Evolutionary conservation across 768 basidiomycete species (phyloP), one percentile per base, ranked within the genome.

Genomic region (Mycena venus): DNA sequence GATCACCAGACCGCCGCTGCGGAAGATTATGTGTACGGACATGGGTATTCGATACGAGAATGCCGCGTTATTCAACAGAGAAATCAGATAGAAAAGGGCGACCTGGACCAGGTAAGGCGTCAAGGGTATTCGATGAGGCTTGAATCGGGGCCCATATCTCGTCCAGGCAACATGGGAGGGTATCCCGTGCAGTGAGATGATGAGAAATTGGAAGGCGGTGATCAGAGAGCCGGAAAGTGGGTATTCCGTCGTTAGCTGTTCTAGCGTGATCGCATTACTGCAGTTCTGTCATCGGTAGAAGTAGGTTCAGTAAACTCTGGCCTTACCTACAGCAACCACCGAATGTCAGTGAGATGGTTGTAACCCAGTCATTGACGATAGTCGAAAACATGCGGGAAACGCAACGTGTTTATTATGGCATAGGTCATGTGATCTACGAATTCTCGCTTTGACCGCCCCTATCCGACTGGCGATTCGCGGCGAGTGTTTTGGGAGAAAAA

Each of bases 11-110:
- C 96, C 97, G 0, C 95, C 96, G 77, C 95, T 96, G 49, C 97
- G 89, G 80, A 98, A 98, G 73, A 99, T 94, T 81, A 99, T 98
- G 83, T 99, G 97, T 1, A 99, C 93, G 0, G 95, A 85, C 91
- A 98, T 96, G 25, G 97, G 96, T 72, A 98, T 93, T 47, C 88
- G 83, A 80, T 93, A 96, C 8, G 89, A 94, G 79, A 99, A 98
- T 0, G 96, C 96, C n/a, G 90, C 91, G 84, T 97, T 98, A 82
- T 98, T 99, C 76, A 99, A 86, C 73, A 94, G 80, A 8, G 95
- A 96, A 63, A 96, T 87, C 5, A 88, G 82, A 72, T 94, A 93
- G 84, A 97, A 97, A 40, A 99, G 86, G 1, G 87, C 87, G 58
- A 97, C 96, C 83, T 98, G 96, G 2, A 92, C 83, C 31, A 94